Evolutionary conservation across 176 grass and related monocot species (phyloP), one percentile per base, ranked within the genome.

Genomic region (Lolium rigidum): DNA sequence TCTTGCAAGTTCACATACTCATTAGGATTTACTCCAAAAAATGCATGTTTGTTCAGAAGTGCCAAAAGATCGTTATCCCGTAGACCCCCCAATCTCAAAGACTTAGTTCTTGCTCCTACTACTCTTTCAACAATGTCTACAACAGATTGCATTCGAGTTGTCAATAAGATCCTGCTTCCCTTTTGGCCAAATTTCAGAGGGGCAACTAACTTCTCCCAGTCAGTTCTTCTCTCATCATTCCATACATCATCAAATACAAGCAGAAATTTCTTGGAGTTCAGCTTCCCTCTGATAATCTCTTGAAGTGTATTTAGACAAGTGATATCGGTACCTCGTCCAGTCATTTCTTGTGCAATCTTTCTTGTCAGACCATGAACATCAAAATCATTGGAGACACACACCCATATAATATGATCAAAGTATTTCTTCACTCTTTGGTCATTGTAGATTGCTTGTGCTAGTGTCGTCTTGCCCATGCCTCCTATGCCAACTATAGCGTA

Each of bases 241-340:
- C 71, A 85, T 49, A 75, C 71, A 76, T 77, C 83, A 85, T 85
- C 83, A 18, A 85, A 63, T 8, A 85, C 71, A 65, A 66, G 72
- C 12, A 74, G 6, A 74, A 74, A 74, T 25, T 49, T 74, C 13
- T 26, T 74, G 0, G 71, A 74, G 13, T 5, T 50, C 13, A 74
- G 7, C 21, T 50, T 26, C 13, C 21, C 46, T 2, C 6, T 26
- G 46, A 50, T 21, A 5, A 17, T 2, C 21, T 50, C 46, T 50
- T 74, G 71, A 50, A 74, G 71, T 15, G 71, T 16, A 28, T 74
- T 74, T 26, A 50, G 71, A 74, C 21, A 15, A 50, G 46, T 50
- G 70, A 73, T 9, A 28, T 74, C 13, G 1, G n/a, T 74, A 74
- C 7, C 2, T 50, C 0, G 2, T 26, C 71, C 13, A 50, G 21